Evolutionary conservation across 2,329 filamentous ascomycete genomes (phyloP).

Genomic region (Penicillium sp.): DNA sequence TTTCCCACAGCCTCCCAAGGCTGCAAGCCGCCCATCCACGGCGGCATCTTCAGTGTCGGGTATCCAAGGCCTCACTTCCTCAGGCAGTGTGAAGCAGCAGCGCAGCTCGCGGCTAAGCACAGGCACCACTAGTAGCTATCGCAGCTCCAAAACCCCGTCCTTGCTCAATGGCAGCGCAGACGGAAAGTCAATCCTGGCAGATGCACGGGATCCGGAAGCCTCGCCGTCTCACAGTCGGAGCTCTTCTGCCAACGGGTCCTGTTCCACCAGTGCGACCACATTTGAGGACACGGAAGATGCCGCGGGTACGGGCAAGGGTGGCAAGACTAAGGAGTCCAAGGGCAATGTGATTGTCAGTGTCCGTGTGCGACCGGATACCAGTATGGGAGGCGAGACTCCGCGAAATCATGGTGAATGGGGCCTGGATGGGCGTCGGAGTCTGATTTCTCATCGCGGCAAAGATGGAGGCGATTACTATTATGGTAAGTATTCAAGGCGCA

Average conservation of each 20-base stretch:
- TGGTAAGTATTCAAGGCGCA: slow-evolving; percentile 61
- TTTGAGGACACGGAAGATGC: slow-evolving; percentile 78
- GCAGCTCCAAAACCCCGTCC: slow-evolving; percentile 67
- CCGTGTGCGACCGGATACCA: slow-evolving; percentile 81
- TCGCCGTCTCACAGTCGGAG: slow-evolving; percentile 88
- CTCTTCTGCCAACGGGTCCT: slow-evolving; percentile 90
- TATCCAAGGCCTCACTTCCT: slow-evolving; percentile 39
- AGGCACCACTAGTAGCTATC: slow-evolving; percentile 58
- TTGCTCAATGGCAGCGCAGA: slow-evolving; percentile 80
- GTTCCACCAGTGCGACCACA: slow-evolving; percentile 86
- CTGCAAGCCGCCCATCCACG: slow-evolving; percentile 68
- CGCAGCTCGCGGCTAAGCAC: slow-evolving; percentile 65
- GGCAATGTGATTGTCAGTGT: slow-evolving; percentile 97
- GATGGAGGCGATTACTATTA: slow-evolving; percentile 94
- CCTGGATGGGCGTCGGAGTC: slow-evolving; percentile 80
- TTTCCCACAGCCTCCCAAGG: slow-evolving; percentile 86
- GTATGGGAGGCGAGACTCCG: slow-evolving; percentile 62
- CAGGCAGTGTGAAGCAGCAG: slow-evolving; percentile 53
- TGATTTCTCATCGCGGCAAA: slow-evolving; percentile 83
- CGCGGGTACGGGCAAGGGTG: slow-evolving; percentile 39
- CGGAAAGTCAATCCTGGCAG: slow-evolving; percentile 71
- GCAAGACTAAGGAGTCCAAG: slow-evolving; percentile 71
- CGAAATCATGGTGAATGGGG: slow-evolving; percentile 84
- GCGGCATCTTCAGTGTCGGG: slow-evolving; percentile 56
- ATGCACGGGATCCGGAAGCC: slow-evolving; percentile 73